Evolutionary conservation across 2,329 filamentous ascomycete species (phyloP), one percentile per base, ranked within the genome.

Genomic region (Monosporascus sp.): DNA sequence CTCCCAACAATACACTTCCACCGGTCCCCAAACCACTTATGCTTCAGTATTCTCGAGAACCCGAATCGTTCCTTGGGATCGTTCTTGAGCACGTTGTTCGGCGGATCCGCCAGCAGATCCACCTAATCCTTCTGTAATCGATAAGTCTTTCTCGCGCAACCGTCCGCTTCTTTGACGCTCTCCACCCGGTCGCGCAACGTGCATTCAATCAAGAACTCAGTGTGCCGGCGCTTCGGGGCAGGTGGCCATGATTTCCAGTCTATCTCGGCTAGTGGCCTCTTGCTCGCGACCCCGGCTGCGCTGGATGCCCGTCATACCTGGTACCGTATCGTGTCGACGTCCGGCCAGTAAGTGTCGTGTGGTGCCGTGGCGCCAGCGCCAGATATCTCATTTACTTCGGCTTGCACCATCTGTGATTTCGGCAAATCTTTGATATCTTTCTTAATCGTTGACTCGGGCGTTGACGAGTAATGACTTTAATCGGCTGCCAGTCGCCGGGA

Each of bases 111-210:
- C 0, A 56, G 50, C n/a, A 48, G 9, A 15, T 50, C 27, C n/a
- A 56, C 51, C 36, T 57, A 51, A 34, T 55, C 51, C 36, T 56
- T 51, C 36, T 53, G 51, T 3, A 57, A 48, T 7, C 48, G 48
- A 18, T 57, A 55, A 18, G 47, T 36, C 24, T 44, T 47, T 22
- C 44, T 52, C 24, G 48, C 51, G 51, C 49, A 48, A 4, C 41
- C 51, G 3, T 54, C 46, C 6, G 15, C 3, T 14, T 51, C 34
- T 14, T 57, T 46, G 17, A 51, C 42, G 14, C 50, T 17, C 20
- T 55, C 50, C 6, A 55, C 49, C 15, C 22, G 45, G 20, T 53
- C 51, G 48, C 51, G 50, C 20, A 51, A 18, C 2, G 49, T 50
- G 6, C 20, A 48, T 44, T 54, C 42, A 4, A 44, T 15, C 24